These are phyloP conservation scores for Komagataea norvegica DNA, from an alignment of 1,139 yeast genomes.

Conservation along the genomic window DNA sequence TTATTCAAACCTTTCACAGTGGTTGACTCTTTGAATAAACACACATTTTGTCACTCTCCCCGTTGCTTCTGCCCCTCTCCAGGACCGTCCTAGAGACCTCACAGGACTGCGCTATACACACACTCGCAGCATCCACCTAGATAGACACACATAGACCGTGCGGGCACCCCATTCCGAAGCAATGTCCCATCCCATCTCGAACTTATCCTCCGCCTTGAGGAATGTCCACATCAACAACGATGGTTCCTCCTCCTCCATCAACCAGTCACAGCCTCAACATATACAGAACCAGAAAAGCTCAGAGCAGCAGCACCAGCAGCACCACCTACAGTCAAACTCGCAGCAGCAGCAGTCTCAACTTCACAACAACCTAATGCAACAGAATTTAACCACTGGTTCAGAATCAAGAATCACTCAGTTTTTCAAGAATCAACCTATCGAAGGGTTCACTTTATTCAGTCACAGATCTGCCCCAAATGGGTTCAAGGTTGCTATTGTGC, in stretches of 20 bases:
- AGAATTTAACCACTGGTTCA: slow-evolving; percentile 28
- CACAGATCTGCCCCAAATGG: slow-evolving; percentile 97
- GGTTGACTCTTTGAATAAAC: background rate
- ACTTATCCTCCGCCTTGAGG: slow-evolving; percentile 28
- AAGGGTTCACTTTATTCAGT: slow-evolving; percentile 82
- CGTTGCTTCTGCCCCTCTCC: background rate
- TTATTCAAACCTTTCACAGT: too few species aligned
- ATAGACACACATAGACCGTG: background rate
- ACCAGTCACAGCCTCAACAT: slow-evolving; percentile 2
- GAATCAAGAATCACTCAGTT: slow-evolving; percentile 62
- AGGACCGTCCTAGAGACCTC: background rate
- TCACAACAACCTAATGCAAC: slow-evolving; percentile 9
- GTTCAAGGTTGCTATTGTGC: slow-evolving; percentile 87
- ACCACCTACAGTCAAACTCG: slow-evolving; percentile 10
- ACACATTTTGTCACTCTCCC: background rate
- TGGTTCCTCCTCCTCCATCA: too few species aligned
- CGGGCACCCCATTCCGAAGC: background rate
- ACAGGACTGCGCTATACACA: background rate
- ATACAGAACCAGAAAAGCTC: slow-evolving; percentile 17
- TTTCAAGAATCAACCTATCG: slow-evolving; percentile 72
- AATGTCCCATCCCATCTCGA: slow-evolving; percentile 22
- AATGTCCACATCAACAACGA: slow-evolving; percentile 16
- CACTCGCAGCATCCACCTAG: too few species aligned
- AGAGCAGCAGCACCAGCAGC: slow-evolving; percentile 17
- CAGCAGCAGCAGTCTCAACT: slow-evolving; percentile 9